phyloP scores from a whole-genome alignment of 225 moss, liverwort and hornwort species.

The Physcomitrium patens region DNA sequence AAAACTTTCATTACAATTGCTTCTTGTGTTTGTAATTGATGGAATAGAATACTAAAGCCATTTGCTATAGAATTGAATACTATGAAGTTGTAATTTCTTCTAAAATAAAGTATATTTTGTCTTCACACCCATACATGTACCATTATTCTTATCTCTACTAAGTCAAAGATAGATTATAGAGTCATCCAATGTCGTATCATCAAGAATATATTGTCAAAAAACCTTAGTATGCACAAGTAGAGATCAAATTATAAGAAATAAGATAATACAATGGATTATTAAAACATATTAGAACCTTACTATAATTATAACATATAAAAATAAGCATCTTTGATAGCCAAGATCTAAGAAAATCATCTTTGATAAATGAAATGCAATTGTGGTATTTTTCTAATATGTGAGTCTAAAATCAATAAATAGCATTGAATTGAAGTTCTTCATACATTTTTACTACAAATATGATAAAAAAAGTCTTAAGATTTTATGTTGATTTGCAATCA shows the following conservation, averaged over 20 bases:
- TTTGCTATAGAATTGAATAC: conserved; percentile 30
- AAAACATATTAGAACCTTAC: conserved; percentile 4
- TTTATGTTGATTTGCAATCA: conserved; percentile 5
- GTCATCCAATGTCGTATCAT: conserved; percentile 46
- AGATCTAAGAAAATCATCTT: conserved; percentile 77
- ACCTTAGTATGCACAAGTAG: conserved; percentile 18
- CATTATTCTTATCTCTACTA: conserved; percentile 32
- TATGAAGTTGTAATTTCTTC: conserved; percentile 44
- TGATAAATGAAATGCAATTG: conserved; percentile 77
- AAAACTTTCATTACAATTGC: too few species aligned
- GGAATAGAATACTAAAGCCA: too few species aligned
- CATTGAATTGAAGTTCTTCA: conserved; percentile 52
- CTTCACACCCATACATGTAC: conserved; percentile 26
- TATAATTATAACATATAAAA: background rate
- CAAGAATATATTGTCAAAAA: conserved; percentile 27
- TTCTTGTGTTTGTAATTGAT: too few species aligned
- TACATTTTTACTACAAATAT: conserved; percentile 58
- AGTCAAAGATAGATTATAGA: conserved; percentile 43
- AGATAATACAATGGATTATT: background rate
- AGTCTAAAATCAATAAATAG: conserved; percentile 80
- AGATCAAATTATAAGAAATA: background rate
- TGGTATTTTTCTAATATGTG: conserved; percentile 68
- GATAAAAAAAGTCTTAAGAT: conserved; percentile 16
- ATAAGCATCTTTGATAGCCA: conserved; percentile 68
- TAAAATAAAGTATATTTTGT: conserved; percentile 45